A percentile compares a stretch with the other conserved stretches of the same genome.
phyloP scores from a whole-genome alignment of 257 asterid species.

The Asclepias syriaca region DNA sequence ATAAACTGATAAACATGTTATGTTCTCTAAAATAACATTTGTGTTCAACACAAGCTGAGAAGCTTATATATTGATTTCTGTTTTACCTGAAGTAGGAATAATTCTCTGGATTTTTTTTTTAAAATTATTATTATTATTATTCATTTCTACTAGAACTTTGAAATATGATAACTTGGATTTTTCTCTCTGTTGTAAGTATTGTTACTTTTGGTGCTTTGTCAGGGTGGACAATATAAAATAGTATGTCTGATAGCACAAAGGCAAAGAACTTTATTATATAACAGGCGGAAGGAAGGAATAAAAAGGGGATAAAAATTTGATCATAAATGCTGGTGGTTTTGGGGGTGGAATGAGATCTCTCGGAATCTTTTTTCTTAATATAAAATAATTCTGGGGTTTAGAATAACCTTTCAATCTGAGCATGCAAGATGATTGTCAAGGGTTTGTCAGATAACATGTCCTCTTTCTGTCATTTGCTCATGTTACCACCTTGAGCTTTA shows the following conservation, averaged over 20 bases:
- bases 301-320: not conserved
- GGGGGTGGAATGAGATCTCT: not conserved
- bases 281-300: not conserved
- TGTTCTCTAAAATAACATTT: not conserved
- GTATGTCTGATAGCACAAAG: not conserved
- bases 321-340: not conserved
- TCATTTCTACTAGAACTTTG: not conserved
- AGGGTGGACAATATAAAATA: not conserved
- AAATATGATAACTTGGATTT: not conserved
- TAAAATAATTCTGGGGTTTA: not conserved
- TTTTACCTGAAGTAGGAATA: not conserved
- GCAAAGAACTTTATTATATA: not conserved
- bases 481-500: slow-evolving; percentile 21
- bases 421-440: not conserved
- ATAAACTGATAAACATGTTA: not conserved
- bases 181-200: not conserved
- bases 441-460: not conserved
- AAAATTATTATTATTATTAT: not conserved
- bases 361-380: not conserved
- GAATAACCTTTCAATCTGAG: not conserved
- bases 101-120: not conserved
- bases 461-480: not conserved
- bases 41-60: not conserved
- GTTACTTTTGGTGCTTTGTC: not conserved
- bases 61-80: not conserved